Evolutionary conservation across 768 basidiomycete species (phyloP).

Genomic region (Amanita pallidorosea): DNA sequence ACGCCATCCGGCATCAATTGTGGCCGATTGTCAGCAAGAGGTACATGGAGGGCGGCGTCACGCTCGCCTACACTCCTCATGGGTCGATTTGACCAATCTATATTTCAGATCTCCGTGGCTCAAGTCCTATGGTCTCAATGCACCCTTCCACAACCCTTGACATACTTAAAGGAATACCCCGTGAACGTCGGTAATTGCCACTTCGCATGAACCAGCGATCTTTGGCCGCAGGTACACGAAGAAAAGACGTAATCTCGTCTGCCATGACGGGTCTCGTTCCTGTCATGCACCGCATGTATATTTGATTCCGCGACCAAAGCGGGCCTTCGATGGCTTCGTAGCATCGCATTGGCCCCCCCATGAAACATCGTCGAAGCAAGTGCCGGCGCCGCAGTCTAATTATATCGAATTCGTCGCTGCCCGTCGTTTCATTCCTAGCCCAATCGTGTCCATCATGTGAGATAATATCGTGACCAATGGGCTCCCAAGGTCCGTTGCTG

Average conservation of each 20-base stretch:
- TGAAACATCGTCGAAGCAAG: no score
- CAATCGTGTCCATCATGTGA: no score
- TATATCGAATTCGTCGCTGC: no score
- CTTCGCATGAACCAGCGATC: neutral
- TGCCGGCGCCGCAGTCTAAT: no score
- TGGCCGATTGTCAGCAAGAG: no score
- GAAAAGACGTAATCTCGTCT: neutral
- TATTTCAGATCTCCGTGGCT: neutral
- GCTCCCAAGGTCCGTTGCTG: no score
- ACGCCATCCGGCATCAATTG: no score
- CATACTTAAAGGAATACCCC: neutral
- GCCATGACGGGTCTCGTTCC: neutral
- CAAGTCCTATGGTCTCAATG: neutral
- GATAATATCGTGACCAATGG: no score
- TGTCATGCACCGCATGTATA: neutral
- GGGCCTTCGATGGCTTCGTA: neutral
- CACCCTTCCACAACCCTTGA: neutral
- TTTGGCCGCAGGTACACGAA: neutral
- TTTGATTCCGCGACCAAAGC: neutral
- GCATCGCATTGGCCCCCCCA: neutral
- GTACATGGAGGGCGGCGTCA: no score
- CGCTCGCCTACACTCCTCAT: no score
- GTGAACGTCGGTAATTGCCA: neutral
- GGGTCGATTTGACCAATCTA: no score
- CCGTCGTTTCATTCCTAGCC: no score